Evolutionary conservation across 2,329 filamentous ascomycete genomes (phyloP).

Genomic region (Davidsoniella eucalypti): DNA sequence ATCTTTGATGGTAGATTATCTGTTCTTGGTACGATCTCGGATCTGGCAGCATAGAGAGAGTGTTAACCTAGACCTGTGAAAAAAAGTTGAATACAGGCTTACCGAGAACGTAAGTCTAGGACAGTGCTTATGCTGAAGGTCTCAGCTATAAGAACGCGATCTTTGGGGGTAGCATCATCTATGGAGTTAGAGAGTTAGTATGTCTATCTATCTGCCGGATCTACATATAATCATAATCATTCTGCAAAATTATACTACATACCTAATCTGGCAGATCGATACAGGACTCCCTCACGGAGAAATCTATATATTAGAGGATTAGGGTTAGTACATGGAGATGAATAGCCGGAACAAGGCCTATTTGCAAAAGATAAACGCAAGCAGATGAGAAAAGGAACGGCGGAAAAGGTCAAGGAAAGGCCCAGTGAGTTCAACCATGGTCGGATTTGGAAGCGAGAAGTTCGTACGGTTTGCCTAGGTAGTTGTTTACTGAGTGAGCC

Average conservation of each 20-base stretch:
- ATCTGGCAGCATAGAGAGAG: not conserved
- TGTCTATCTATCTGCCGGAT: not conserved
- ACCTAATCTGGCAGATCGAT: conserved; percentile 50
- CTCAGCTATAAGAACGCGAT: conserved; percentile 41
- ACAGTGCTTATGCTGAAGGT: conserved; percentile 52
- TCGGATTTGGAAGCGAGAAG: not conserved
- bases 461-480: conserved; percentile 36
- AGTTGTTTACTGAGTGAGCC: conserved; percentile 46
- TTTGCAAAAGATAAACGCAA: not conserved
- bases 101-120: conserved; percentile 67
- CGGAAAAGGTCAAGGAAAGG: not conserved
- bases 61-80: not conserved
- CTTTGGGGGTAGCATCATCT: conserved; percentile 55
- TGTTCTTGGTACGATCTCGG: not conserved
- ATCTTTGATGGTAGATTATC: conserved; percentile 3
- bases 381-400: not conserved
- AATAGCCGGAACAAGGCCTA: not conserved
- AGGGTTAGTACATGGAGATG: conserved; percentile 3
- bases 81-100: conserved; percentile 15
- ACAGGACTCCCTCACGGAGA: conserved; percentile 47
- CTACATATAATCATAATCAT: not conserved
- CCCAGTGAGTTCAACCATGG: not conserved
- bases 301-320: conserved; percentile 18
- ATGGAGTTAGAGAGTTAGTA: not conserved
- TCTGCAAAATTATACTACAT: conserved; percentile 11